These are phyloP conservation scores for Chaetomiaceae sp. DNA, from an alignment of 2,329 filamentous ascomycete genomes.

Conservation along the genomic window DNA sequence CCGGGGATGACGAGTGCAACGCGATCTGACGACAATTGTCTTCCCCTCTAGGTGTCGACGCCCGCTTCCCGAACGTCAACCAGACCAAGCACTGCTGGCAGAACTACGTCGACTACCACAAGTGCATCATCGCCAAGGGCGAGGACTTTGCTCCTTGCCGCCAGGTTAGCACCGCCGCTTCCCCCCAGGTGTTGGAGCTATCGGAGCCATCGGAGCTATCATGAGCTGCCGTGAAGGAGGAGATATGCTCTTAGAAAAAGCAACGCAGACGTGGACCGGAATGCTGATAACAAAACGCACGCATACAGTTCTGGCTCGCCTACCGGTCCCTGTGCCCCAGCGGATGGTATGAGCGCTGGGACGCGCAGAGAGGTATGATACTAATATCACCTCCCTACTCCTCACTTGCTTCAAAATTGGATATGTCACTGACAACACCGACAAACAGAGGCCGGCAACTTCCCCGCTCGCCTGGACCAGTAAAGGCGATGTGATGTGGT, in stretches of 20 bases:
- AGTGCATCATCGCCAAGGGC: conserved; percentile 97
- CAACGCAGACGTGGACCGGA: not conserved
- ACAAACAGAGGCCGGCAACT: conserved; percentile 59
- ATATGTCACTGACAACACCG: conserved; percentile 1
- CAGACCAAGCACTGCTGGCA: conserved; percentile 99
- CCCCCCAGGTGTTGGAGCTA: not conserved
- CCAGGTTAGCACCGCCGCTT: conserved; percentile 59
- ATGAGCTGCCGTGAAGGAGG: not conserved
- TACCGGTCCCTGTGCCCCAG: conserved; percentile 98
- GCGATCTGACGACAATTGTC: conserved; percentile 26
- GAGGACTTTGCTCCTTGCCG: conserved; percentile 97
- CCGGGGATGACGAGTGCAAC: conserved; percentile 27
- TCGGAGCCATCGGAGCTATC: not conserved
- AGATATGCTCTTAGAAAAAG: too few relatives aligned
- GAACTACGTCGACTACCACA: conserved; percentile 99
- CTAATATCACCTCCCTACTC: not conserved
- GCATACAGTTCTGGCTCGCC: conserved; percentile 79
- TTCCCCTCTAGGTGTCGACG: conserved; percentile 79
- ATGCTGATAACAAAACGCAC: conserved; percentile 23
- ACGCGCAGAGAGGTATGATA: conserved; percentile 80
- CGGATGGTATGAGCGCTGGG: conserved; percentile 90
- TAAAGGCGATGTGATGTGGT: conserved; percentile 36
- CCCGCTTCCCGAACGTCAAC: conserved; percentile 98
- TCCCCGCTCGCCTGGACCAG: conserved; percentile 59
- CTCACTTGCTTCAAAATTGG: not conserved